Conservation (phyloP, 192 early-diverging fungal genomes). For the Gonapodya prolifera region DNA sequence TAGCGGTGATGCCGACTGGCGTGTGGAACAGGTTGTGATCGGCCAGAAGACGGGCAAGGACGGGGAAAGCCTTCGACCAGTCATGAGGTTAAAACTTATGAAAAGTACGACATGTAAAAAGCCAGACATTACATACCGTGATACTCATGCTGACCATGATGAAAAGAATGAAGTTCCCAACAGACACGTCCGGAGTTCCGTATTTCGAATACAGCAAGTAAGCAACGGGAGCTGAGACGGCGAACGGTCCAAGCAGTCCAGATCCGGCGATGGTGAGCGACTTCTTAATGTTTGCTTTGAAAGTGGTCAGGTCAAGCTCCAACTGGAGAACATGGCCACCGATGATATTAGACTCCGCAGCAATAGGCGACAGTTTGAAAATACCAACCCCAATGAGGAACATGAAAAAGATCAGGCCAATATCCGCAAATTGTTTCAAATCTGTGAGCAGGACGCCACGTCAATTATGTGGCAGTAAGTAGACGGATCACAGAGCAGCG, state of each 20-base stretch:
- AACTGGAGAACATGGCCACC: too few species aligned
- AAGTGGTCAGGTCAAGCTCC: slow-evolving; percentile 58
- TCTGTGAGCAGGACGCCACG: too few species aligned
- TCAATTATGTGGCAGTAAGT: too few species aligned
- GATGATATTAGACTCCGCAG: too few species aligned
- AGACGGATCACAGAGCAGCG: too few species aligned
- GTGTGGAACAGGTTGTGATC: slow-evolving; percentile 74
- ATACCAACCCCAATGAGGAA: slow-evolving; percentile 83
- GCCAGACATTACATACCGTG: slow-evolving; percentile 22
- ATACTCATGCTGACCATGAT: slow-evolving; percentile 83
- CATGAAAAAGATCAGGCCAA: slow-evolving; percentile 80
- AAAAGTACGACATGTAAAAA: not conserved
- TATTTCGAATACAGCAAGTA: slow-evolving; percentile 52
- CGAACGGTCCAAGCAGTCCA: slow-evolving; percentile 54
- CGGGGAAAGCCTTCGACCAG: slow-evolving; percentile 59
- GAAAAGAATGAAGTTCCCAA: slow-evolving; percentile 70
- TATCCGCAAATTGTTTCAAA: slow-evolving; percentile 66
- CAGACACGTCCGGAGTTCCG: slow-evolving; percentile 22
- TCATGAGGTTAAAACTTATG: slow-evolving; percentile 1
- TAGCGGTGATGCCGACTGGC: slow-evolving; percentile 66
- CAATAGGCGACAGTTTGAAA: too few species aligned
- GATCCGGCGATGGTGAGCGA: slow-evolving; percentile 18
- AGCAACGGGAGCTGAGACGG: slow-evolving; percentile 57
- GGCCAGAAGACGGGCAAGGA: slow-evolving; percentile 84
- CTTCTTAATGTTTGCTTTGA: slow-evolving; percentile 37